Evolutionary conservation across 495 filamentous ascomycete species (phyloP).

Genomic region (Penicillium coffeae): DNA sequence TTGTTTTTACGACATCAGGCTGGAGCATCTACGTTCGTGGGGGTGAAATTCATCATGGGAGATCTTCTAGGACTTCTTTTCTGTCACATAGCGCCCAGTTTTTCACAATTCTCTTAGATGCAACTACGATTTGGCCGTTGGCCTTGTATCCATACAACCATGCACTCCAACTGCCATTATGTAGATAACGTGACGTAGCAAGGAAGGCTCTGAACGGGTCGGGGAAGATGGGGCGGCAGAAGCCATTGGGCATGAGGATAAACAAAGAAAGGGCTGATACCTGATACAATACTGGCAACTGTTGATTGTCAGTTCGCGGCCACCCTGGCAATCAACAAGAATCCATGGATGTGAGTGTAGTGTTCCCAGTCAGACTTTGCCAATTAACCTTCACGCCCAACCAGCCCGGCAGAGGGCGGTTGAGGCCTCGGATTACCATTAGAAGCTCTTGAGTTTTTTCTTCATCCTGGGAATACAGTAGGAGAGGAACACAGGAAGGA

Average conservation of each 20-base stretch:
- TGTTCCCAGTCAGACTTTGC: constrained; percentile 63
- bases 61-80: constrained; percentile 12
- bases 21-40: constrained; percentile 19
- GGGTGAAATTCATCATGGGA: constrained; percentile 2
- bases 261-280: too few species aligned
- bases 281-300: too few species aligned
- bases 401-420: constrained; percentile 54
- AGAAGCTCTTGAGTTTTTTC: constrained; percentile 57
- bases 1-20: background rate
- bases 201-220: too few species aligned
- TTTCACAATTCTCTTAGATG: background rate
- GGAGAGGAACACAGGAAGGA: background rate
- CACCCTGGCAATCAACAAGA: background rate
- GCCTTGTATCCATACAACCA: background rate
- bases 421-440: constrained; percentile 79
- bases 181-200: too few species aligned
- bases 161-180: background rate
- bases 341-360: background rate
- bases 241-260: too few species aligned
- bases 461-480: constrained; percentile 48
- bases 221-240: too few species aligned
- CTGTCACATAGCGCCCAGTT: constrained; percentile 20
- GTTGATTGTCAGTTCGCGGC: background rate
- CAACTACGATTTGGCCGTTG: background rate
- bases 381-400: constrained; percentile 65